Evolutionary conservation across 2,329 filamentous ascomycete genomes (phyloP), one percentile per base, ranked within the genome.

Genomic region (Elsinoe ampelina): DNA sequence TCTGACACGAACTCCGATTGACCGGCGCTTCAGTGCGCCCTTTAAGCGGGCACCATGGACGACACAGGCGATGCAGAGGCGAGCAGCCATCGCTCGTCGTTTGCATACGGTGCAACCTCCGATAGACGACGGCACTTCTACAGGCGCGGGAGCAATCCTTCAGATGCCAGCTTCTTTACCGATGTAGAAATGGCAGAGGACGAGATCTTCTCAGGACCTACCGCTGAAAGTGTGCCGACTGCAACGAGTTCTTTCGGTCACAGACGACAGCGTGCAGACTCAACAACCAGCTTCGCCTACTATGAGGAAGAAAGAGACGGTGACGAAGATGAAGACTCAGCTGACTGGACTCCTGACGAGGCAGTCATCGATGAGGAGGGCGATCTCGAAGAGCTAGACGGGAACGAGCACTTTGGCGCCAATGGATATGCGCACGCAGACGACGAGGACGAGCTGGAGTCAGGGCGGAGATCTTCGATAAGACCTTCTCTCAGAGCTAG

Each of bases 141-240:
- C 70, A 77, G 84, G 55, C 77, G 85, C 57, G 77, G 78, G 62
- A 86, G 84, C 54, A 88, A 88, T 65, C 54, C 11, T 35, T 48
- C 19, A 39, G 55, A 79, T 75, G 72, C 84, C 35, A 95, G 89
- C 72, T 85, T 96, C 63, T 85, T 95, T 64, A 89, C 89, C 63
- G 89, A 95, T 71, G 91, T 97, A n/a, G 92, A 96, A 70, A 97
- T 98, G 93, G 92, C 93, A 17, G 89, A 95, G 54, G 89, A 95
- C 69, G 92, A 97, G 79, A 81, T 95, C 48, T 98, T 92, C 72
- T 86, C 92, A 20, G 93, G 93, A 5, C 93, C 92, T 5, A 84
- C 96, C 66, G 91, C 90, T 56, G 93, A 98, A 74, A 96, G 90
- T 67, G 81, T 98, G n/a, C 93, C 93, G 1, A 93, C 89, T 10